Conservation (phyloP, 495 filamentous ascomycete species). For the Achaetomiella virescens region DNA sequence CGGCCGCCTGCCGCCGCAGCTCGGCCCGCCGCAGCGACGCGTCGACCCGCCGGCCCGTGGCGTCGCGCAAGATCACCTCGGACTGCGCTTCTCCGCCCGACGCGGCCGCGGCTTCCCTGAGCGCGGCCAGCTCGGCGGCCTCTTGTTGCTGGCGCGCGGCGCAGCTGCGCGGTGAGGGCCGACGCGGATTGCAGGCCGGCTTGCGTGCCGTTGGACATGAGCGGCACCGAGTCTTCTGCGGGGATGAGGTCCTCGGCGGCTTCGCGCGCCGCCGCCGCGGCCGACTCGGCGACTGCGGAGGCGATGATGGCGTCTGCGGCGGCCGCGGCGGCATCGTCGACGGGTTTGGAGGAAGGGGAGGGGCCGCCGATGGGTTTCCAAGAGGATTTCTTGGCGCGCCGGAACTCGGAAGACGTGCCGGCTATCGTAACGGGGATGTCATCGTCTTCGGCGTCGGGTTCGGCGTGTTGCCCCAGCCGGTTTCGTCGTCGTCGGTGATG, state of each 20-base stretch:
- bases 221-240: slow-evolving; percentile 12
- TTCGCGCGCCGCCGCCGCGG: slow-evolving; percentile 46
- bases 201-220: slow-evolving; percentile 79
- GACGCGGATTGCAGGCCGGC: slow-evolving; percentile 80
- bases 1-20: slow-evolving; percentile 64
- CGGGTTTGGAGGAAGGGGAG: not conserved
- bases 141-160: slow-evolving; percentile 44
- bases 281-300: slow-evolving; percentile 60
- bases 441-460: slow-evolving; percentile 42
- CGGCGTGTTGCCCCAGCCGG: slow-evolving; percentile 52
- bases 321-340: slow-evolving; percentile 46
- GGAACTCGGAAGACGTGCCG: slow-evolving; percentile 61
- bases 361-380: slow-evolving; percentile 68
- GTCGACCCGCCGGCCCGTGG: slow-evolving; percentile 84
- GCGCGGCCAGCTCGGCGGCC: slow-evolving; percentile 41
- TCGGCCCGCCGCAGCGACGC: slow-evolving; percentile 85
- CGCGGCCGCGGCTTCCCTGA: slow-evolving; percentile 28
- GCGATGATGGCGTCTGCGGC: slow-evolving; percentile 81
- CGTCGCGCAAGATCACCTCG: slow-evolving; percentile 63
- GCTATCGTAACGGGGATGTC: slow-evolving; percentile 42
- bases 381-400: slow-evolving; percentile 64
- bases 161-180: slow-evolving; percentile 70
- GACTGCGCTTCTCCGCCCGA: slow-evolving; percentile 9
- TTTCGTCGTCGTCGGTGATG: slow-evolving; percentile 85
- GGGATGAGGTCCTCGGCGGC: slow-evolving; percentile 24